Evolutionary conservation across 768 basidiomycete genomes (phyloP), one percentile per base, ranked within the genome.

Genomic region (Termitomyces sp.): DNA sequence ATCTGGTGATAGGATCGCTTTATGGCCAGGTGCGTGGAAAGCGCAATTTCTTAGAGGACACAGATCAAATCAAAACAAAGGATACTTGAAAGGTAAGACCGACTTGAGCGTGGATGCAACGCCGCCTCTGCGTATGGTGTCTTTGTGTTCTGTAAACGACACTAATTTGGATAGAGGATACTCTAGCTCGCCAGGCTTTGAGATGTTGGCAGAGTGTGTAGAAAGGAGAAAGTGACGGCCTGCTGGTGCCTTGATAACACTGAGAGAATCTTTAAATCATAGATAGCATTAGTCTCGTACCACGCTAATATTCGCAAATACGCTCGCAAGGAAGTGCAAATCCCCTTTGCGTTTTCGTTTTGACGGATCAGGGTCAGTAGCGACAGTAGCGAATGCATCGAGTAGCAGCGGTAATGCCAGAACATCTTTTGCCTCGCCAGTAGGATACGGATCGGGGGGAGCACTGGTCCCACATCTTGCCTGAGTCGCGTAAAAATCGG

Each of bases 291-390:
- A 15, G 14, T 30, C 38, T 30, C 60, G n/a, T 56, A 94, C 95
- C 60, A 82, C 80, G 50, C 82, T 88, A 53, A 97, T 70, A 66
- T 98, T 98, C 11, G 94, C 93, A 65, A 98, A 97, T 12, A 98
- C 96, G 59, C 87, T 91, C 1, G 95, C 85, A 21, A 98, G 74
- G 70, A 98, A 98, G 71, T 98, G 89, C 17, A 96, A 77, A 45
- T 87, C 77, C 46, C 85, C 92, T 71, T 93, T 94, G 44, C 85
- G 74, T 41, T 69, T 66, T 45, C 78, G 76, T 62, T 79, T 77
- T 24, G 75, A 73, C 1, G 73, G 66, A 24, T 82, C 78, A 15
- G 74, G 73, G 11, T 82, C 79, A 15, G 46, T 8, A 77, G 77
- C 22, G 81, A 72, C 26, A 71, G 74, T 6, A 85, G 87, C 80